These are phyloP conservation scores for Wickerhamiella sergipiensis DNA, from an alignment of 805 yeast genomes.

Conservation along the genomic window DNA sequence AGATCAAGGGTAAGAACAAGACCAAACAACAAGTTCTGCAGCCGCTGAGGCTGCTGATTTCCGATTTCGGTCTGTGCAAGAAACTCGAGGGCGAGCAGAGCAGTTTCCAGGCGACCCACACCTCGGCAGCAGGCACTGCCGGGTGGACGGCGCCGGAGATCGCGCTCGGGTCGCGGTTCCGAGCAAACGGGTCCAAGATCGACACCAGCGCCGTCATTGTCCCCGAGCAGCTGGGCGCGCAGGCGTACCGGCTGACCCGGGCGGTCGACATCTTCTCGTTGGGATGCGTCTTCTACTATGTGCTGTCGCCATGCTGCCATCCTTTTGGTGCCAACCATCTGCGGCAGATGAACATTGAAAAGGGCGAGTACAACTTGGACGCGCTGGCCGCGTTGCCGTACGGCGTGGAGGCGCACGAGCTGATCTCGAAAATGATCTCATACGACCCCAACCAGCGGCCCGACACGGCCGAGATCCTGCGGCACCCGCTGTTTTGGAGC, in stretches of 20 bases:
- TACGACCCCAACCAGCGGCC: conserved; percentile 60
- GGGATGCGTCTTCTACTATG: conserved; percentile 88
- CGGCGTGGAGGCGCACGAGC: conserved; percentile 56
- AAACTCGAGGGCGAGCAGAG: conserved; percentile 85
- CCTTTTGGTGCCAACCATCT: conserved; percentile 90
- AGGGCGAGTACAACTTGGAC: conserved; percentile 41
- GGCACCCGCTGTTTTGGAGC: conserved; percentile 86
- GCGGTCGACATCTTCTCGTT: conserved; percentile 88
- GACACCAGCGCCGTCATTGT: background rate
- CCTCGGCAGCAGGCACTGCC: conserved; percentile 88
- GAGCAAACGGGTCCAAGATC: background rate
- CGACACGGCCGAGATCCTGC: conserved; percentile 48
- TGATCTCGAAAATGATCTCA: conserved; percentile 60
- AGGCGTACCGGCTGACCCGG: conserved; percentile 49
- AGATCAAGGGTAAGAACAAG: conserved; percentile 14
- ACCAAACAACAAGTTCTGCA: conserved; percentile 20
- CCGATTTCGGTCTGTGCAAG: conserved; percentile 94
- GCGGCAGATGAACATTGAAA: conserved; percentile 79
- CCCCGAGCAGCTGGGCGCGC: conserved; percentile 12
- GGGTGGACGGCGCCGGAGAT: conserved; percentile 98
- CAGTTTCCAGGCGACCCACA: conserved; percentile 82
- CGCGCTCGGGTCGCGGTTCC: conserved; percentile 1
- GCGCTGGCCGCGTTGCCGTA: conserved; percentile 30
- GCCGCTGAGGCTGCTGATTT: conserved; percentile 59
- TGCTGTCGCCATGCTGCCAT: conserved; percentile 69